phyloP scores from a whole-genome alignment of 2,329 filamentous ascomycete species.

The Metarhizium album region DNA sequence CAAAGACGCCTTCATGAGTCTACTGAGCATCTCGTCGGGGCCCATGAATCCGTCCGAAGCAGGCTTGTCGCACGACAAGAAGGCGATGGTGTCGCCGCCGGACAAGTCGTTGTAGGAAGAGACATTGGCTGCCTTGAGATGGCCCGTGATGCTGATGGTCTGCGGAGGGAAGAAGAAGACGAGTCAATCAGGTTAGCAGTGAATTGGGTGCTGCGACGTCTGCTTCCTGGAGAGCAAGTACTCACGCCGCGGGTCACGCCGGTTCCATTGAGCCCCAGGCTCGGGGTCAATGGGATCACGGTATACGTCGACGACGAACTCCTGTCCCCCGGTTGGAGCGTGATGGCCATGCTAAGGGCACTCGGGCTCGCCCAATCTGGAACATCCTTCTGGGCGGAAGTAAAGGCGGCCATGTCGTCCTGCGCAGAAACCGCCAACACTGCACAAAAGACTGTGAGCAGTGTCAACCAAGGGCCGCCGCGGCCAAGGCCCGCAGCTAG shows the following conservation, averaged over 20 bases:
- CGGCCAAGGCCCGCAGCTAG: background rate
- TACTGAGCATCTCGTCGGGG: constrained; percentile 38
- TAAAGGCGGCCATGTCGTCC: constrained; percentile 19
- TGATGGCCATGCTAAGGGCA: constrained; percentile 31
- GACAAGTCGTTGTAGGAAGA: constrained; percentile 30
- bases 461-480: constrained; percentile 2
- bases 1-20: constrained; percentile 39
- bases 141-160: constrained; percentile 33
- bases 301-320: constrained; percentile 23
- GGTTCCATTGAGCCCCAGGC: constrained; percentile 32
- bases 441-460: constrained; percentile 12
- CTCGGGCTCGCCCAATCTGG: constrained; percentile 28
- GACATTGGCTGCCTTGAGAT: constrained; percentile 31
- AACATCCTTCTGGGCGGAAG: constrained; percentile 22
- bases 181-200: background rate
- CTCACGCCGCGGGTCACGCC: constrained; percentile 26
- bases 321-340: constrained; percentile 16
- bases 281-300: constrained; percentile 34
- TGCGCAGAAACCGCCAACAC: constrained; percentile 21
- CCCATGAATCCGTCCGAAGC: constrained; percentile 29
- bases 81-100: constrained; percentile 33
- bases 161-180: constrained; percentile 12
- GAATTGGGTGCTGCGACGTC: background rate
- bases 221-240: background rate
- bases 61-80: constrained; percentile 44